Conservation (phyloP, 768 basidiomycete genomes). For the Thelephora ganbajun region DNA sequence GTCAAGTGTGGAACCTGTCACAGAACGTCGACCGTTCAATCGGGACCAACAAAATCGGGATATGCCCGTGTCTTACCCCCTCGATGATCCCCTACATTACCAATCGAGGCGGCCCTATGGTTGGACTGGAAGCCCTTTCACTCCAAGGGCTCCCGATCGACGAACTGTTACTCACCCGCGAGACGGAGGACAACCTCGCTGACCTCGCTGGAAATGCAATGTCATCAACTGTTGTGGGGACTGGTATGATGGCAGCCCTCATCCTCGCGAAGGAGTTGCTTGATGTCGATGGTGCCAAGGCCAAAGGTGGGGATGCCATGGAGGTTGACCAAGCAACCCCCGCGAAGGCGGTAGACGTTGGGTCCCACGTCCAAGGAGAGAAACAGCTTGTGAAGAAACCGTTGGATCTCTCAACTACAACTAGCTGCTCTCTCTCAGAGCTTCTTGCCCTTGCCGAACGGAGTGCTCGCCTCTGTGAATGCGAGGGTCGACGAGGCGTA, state of each 20-base stretch:
- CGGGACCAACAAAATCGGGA: slow-evolving; percentile 66
- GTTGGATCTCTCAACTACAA: slow-evolving; percentile 57
- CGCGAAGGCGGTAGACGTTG: slow-evolving; percentile 15
- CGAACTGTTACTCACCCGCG: slow-evolving; percentile 81
- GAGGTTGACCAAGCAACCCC: slow-evolving; percentile 10
- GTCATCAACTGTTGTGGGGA: slow-evolving; percentile 93
- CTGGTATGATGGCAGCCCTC: slow-evolving; percentile 75
- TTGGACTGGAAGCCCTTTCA: slow-evolving; percentile 82
- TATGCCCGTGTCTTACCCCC: slow-evolving; percentile 88
- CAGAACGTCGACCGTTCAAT: slow-evolving; percentile 93
- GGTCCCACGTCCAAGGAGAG: slow-evolving; percentile 56
- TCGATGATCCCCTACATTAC: slow-evolving; percentile 96
- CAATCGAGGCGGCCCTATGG: slow-evolving; percentile 91
- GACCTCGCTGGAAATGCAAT: slow-evolving; percentile 96
- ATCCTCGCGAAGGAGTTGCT: slow-evolving; percentile 53
- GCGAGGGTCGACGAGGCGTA: slow-evolving; percentile 77
- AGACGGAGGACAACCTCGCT: slow-evolving; percentile 86
- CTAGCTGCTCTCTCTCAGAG: slow-evolving; percentile 29
- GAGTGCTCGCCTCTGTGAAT: slow-evolving; percentile 75
- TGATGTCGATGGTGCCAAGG: slow-evolving; percentile 45
- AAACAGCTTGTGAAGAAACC: slow-evolving; percentile 48
- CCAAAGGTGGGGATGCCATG: slow-evolving; percentile 36
- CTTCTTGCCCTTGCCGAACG: slow-evolving; percentile 51
- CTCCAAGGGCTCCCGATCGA: slow-evolving; percentile 93
- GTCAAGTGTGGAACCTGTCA: slow-evolving; percentile 89